phyloP scores from a whole-genome alignment of 2,329 filamentous ascomycete genomes.

The Fusarium papillatum region DNA sequence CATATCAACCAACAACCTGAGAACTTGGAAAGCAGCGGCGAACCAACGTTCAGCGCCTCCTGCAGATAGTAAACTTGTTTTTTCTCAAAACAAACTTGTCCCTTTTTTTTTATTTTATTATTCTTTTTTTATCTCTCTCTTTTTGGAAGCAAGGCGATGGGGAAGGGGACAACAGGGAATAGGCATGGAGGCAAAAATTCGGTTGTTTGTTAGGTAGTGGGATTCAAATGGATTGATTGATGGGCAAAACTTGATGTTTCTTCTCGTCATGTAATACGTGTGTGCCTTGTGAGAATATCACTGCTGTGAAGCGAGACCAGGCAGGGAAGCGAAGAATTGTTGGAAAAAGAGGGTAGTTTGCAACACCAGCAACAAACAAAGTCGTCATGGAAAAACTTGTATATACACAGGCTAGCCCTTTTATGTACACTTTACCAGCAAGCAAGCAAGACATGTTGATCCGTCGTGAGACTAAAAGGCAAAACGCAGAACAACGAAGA shows the following conservation, averaged over 20 bases:
- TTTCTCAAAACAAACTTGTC: constrained; percentile 8
- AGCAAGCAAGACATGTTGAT: constrained; percentile 2
- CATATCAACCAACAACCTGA: constrained; percentile 28
- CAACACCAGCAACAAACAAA: not conserved
- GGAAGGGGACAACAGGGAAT: constrained; percentile 31
- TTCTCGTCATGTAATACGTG: not conserved
- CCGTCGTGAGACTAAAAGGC: constrained; percentile 11
- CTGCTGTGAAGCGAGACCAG: not conserved
- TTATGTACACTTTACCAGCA: constrained; percentile 24
- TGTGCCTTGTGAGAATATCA: not conserved
- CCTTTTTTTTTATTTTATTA: not conserved
- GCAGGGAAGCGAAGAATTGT: not conserved
- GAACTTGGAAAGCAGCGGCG: constrained; percentile 28
- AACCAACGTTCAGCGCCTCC: constrained; percentile 5
- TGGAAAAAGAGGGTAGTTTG: not conserved
- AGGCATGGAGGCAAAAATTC: constrained; percentile 43
- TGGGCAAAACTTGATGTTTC: constrained; percentile 7
- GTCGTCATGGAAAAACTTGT: constrained; percentile 15
- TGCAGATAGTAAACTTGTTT: constrained; percentile 38
- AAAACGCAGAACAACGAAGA: constrained; percentile 22
- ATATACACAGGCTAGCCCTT: constrained; percentile 23
- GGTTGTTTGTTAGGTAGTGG: constrained; percentile 42
- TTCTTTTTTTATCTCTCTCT: constrained; percentile 5
- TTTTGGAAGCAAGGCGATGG: constrained; percentile 45
- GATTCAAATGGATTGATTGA: constrained; percentile 41